phyloP scores from a whole-genome alignment of 2,329 filamentous ascomycete species.

The Alternaria triticina region DNA sequence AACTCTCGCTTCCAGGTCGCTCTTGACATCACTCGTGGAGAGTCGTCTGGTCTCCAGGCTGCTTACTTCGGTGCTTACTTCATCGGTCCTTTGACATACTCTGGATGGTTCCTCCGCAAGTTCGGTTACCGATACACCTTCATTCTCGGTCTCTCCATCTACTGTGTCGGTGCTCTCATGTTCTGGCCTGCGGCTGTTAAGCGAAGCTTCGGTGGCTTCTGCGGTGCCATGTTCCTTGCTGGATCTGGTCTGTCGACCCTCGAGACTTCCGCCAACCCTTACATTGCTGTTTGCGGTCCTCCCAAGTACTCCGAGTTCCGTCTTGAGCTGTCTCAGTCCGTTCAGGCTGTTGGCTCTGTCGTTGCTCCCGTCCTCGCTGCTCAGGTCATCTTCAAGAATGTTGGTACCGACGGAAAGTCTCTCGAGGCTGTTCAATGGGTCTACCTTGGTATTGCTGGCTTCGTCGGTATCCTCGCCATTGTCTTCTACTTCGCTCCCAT shows the following conservation, averaged over 20 bases:
- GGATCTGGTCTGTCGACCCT: conserved; percentile 75
- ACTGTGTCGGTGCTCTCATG: conserved; percentile 74
- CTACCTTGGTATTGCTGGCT: conserved; percentile 78
- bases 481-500: conserved; percentile 64
- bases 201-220: conserved; percentile 76
- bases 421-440: conserved; percentile 78
- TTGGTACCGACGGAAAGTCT: conserved; percentile 62
- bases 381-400: conserved; percentile 72
- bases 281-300: conserved; percentile 67
- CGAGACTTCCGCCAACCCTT: conserved; percentile 77
- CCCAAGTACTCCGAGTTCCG: conserved; percentile 76
- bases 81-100: conserved; percentile 60
- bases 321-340: conserved; percentile 78
- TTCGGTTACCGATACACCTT: conserved; percentile 84
- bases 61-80: conserved; percentile 68
- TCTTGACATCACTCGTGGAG: conserved; percentile 55
- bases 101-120: conserved; percentile 68
- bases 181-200: conserved; percentile 84
- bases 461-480: conserved; percentile 70
- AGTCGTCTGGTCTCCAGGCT: conserved; percentile 68
- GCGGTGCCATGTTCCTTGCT: conserved; percentile 73
- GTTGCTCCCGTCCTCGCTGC: conserved; percentile 75
- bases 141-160: conserved; percentile 73
- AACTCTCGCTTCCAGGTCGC: conserved; percentile 54
- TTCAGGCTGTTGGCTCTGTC: conserved; percentile 78